phyloP scores from a whole-genome alignment of 352 stramenopile species.

The Plasmopara muralis region DNA sequence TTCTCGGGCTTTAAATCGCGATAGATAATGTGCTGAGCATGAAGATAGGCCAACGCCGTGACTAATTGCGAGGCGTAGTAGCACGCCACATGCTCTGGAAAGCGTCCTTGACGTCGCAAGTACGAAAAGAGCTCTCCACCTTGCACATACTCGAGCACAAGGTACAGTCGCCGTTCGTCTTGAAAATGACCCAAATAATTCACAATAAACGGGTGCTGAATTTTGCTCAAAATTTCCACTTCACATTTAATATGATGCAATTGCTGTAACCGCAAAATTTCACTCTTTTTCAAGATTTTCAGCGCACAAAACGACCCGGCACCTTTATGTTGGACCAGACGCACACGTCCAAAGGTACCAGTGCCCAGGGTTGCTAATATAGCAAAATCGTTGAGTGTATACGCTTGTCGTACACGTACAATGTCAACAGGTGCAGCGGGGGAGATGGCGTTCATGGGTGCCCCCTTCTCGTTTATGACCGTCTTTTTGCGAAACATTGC shows the following conservation, averaged over 20 bases:
- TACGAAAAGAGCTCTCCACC: conserved; percentile 92
- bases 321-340: conserved; percentile 66
- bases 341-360: conserved; percentile 86
- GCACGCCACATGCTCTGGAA: conserved; percentile 77
- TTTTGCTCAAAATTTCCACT: conserved; percentile 81
- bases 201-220: conserved; percentile 89
- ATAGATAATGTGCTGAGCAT: conserved; percentile 91
- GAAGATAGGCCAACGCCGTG: conserved; percentile 83
- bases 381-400: conserved; percentile 67
- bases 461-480: conserved; percentile 31
- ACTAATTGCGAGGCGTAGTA: conserved; percentile 88
- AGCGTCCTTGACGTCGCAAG: conserved; percentile 71
- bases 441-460: conserved; percentile 45
- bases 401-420: conserved; percentile 27
- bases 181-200: conserved; percentile 86
- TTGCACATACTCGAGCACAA: conserved; percentile 90
- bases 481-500: conserved; percentile 43
- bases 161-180: conserved; percentile 84
- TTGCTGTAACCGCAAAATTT: conserved; percentile 85
- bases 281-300: conserved; percentile 91
- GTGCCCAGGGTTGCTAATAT: conserved; percentile 74
- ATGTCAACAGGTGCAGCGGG: conserved; percentile 33
- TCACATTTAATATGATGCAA: conserved; percentile 91
- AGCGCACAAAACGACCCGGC: conserved; percentile 69
- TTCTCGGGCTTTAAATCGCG: conserved; percentile 92